These are phyloP conservation scores for Chaetomium tenue DNA, from an alignment of 495 filamentous ascomycete species.

Conservation along the genomic window DNA sequence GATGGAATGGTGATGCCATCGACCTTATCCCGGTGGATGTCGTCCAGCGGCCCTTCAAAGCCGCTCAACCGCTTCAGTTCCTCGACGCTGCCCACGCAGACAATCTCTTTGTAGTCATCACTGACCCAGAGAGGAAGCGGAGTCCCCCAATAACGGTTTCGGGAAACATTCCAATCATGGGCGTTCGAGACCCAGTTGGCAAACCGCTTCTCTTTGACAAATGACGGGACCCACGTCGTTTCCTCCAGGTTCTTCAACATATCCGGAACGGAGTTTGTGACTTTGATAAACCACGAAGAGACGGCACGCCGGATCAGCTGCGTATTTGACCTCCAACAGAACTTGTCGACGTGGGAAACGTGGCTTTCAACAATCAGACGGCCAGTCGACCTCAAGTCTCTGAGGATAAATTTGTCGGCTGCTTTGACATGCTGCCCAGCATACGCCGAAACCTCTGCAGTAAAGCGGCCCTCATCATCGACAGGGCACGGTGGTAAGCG, in stretches of 20 bases:
- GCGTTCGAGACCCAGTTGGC: constrained; percentile 58
- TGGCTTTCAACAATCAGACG: constrained; percentile 79
- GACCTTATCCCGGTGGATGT: constrained; percentile 86
- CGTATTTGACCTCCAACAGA: constrained; percentile 88
- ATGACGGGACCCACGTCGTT: constrained; percentile 84
- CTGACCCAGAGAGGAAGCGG: constrained; percentile 86
- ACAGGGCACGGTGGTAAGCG: constrained; percentile 85
- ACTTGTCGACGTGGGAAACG: constrained; percentile 87
- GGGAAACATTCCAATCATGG: constrained; percentile 85
- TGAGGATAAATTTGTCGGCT: constrained; percentile 87
- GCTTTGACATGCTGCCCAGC: constrained; percentile 82
- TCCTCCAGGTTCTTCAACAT: constrained; percentile 82
- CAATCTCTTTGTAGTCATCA: constrained; percentile 74
- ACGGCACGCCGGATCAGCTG: constrained; percentile 87
- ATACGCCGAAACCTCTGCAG: constrained; percentile 72
- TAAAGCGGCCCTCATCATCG: constrained; percentile 74
- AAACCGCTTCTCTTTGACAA: constrained; percentile 85
- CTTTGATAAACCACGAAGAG: constrained; percentile 87
- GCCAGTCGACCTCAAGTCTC: constrained; percentile 70
- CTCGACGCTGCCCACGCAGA: constrained; percentile 76
- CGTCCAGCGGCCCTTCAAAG: constrained; percentile 69
- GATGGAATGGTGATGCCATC: constrained; percentile 91
- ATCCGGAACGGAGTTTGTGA: constrained; percentile 72
- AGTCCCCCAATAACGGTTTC: constrained; percentile 91
- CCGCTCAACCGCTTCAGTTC: constrained; percentile 82